Conservation (phyloP, 768 basidiomycete genomes). For the Trametes meyenii region DNA sequence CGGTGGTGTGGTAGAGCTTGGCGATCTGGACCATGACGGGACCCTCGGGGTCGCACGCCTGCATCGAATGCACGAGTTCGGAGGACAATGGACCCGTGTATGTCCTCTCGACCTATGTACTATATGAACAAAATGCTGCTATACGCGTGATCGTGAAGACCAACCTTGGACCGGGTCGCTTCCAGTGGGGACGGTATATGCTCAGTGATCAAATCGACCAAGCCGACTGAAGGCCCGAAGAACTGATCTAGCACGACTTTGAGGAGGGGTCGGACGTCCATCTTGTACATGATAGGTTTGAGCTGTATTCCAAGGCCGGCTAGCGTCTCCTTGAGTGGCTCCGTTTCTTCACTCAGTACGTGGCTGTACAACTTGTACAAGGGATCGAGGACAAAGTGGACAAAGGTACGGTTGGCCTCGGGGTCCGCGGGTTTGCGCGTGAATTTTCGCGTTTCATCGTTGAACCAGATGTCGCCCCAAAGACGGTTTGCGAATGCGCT, state of each 20-base stretch:
- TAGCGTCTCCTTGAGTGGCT: constrained; percentile 82
- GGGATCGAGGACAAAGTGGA: constrained; percentile 95
- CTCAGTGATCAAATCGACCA: constrained; percentile 91
- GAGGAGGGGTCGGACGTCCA: constrained; percentile 94
- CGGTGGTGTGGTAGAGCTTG: constrained; percentile 95
- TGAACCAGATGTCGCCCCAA: constrained; percentile 98
- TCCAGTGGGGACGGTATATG: constrained; percentile 83
- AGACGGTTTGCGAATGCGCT: constrained; percentile 84
- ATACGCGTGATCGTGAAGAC: not conserved
- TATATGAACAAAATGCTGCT: not conserved
- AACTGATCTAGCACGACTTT: constrained; percentile 95
- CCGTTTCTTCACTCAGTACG: constrained; percentile 92
- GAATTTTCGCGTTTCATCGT: constrained; percentile 84
- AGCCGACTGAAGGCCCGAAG: constrained; percentile 87
- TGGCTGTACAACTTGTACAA: constrained; percentile 96
- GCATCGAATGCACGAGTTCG: constrained; percentile 77
- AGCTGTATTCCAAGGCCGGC: constrained; percentile 76
- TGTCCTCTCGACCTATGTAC: constrained; percentile 70
- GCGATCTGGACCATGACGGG: constrained; percentile 92
- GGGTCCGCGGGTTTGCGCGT: constrained; percentile 81
- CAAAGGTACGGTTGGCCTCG: constrained; percentile 82
- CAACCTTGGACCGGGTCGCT: constrained; percentile 62
- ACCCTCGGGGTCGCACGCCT: constrained; percentile 78
- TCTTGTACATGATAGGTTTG: constrained; percentile 95
- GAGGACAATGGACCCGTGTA: constrained; percentile 90